Percentiles rank a stretch among this genome's conserved stretches.
Evolutionary conservation across 2,329 filamentous ascomycete species (phyloP).

Genomic region (Fusarium sp.): DNA sequence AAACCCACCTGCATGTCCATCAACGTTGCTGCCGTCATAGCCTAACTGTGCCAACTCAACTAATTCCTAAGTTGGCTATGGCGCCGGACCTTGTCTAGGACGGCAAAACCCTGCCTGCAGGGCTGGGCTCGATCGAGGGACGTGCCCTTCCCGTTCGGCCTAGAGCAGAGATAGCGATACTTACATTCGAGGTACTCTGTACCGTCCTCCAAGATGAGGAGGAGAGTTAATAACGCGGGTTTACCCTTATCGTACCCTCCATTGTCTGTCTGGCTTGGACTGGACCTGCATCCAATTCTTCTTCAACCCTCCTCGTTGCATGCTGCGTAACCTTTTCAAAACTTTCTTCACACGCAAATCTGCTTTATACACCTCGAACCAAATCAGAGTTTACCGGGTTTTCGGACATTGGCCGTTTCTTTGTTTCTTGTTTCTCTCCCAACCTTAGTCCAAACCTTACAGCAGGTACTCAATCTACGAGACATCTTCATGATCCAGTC

Average conservation of each 20-base stretch:
- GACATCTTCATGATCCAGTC: conserved; percentile 39
- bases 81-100: conserved; percentile 27
- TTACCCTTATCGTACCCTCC: conserved; percentile 39
- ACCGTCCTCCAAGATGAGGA: conserved; percentile 22
- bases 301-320: conserved; percentile 11
- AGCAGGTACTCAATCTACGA: conserved; percentile 24
- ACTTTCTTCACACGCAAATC: conserved; percentile 19
- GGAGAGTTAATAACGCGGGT: conserved; percentile 40
- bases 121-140: conserved; percentile 34
- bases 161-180: conserved; percentile 36
- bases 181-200: conserved; percentile 22
- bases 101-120: conserved; percentile 40
- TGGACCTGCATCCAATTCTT: conserved; percentile 22
- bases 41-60: conserved; percentile 29
- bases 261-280: conserved; percentile 21
- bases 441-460: conserved; percentile 38
- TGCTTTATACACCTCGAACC: conserved; percentile 1
- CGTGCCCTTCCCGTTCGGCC: conserved; percentile 42
- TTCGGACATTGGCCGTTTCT: conserved; percentile 16
- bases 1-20: conserved; percentile 34
- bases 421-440: conserved; percentile 28
- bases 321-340: conserved; percentile 12
- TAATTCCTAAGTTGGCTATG: conserved; percentile 38
- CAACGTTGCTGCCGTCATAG: conserved; percentile 38
- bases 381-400: conserved; percentile 38